A percentile compares a stretch with the other conserved stretches of the same genome.
Evolutionary conservation across 768 basidiomycete genomes (phyloP).

Genomic region (Ramaria rubella): DNA sequence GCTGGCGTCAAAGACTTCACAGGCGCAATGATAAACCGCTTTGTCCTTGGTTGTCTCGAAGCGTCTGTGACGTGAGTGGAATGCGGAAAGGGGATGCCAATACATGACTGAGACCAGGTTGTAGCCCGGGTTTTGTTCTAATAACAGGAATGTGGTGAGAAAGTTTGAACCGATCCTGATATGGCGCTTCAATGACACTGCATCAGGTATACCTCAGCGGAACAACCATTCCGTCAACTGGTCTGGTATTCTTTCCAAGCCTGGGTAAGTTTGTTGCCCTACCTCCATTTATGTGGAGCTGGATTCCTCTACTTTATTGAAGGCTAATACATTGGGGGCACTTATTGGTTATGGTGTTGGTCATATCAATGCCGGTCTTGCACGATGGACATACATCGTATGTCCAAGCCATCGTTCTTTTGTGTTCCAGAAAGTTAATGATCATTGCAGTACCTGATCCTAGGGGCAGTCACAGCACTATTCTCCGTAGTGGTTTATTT

Average conservation of each 20-base stretch:
- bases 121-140: conserved; percentile 23
- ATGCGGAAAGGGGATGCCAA: neutral
- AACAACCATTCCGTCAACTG: conserved; percentile 24
- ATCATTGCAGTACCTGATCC: conserved; percentile 12
- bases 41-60: conserved; percentile 25
- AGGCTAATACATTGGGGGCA: conserved; percentile 23
- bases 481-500: conserved; percentile 27
- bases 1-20: conserved; percentile 22
- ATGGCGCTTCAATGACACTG: neutral
- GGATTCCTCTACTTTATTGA: conserved; percentile 13
- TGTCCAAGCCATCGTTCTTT: neutral
- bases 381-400: conserved; percentile 25
- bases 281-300: neutral
- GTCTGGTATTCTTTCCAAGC: conserved; percentile 22
- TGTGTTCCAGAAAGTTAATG: neutral
- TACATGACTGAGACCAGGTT: neutral
- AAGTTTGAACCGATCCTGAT: neutral
- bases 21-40: conserved; percentile 22
- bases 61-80: conserved; percentile 21
- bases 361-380: conserved; percentile 20
- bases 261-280: neutral
- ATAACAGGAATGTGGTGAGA: conserved; percentile 29
- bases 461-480: conserved; percentile 27
- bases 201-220: conserved; percentile 16
- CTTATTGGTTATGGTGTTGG: conserved; percentile 24